These are phyloP conservation scores for Penicillium ochrochloron DNA, from an alignment of 495 filamentous ascomycete genomes.

Conservation along the genomic window DNA sequence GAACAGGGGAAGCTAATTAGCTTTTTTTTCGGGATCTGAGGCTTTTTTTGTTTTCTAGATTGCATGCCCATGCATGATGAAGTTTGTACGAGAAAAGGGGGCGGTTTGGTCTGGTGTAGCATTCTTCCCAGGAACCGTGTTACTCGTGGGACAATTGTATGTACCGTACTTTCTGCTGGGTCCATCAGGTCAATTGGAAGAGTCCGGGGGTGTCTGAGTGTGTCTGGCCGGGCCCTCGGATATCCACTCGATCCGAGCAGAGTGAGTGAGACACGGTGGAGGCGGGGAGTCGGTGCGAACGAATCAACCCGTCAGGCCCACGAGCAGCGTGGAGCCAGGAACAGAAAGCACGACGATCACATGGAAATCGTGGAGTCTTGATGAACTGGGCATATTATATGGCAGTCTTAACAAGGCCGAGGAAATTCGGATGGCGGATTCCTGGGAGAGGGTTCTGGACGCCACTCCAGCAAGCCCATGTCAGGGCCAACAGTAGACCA, in stretches of 20 bases:
- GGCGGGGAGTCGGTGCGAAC: neutral
- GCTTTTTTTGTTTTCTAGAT: neutral
- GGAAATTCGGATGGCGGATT: neutral
- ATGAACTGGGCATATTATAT: neutral
- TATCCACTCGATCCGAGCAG: slow-evolving; percentile 13
- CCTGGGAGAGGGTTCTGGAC: neutral
- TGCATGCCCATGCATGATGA: neutral
- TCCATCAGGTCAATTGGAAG: too few species aligned
- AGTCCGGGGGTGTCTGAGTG: neutral
- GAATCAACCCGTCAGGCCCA: neutral
- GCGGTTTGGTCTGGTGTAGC: neutral
- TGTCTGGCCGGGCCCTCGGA: neutral
- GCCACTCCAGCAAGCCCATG: neutral
- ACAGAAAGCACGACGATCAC: slow-evolving; percentile 20
- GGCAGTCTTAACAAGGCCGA: neutral
- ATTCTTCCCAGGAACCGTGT: neutral
- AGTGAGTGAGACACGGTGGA: slow-evolving; percentile 32
- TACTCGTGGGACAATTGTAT: neutral
- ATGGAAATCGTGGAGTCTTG: slow-evolving; percentile 12
- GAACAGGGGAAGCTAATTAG: neutral
- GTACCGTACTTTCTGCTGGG: neutral
- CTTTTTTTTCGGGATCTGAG: neutral
- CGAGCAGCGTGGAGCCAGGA: slow-evolving; percentile 13
- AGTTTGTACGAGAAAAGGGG: neutral
- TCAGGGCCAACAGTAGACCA: neutral